Evolutionary conservation across 2,329 filamentous ascomycete species (phyloP), one percentile per base, ranked within the genome.

Genomic region (Talaromyces sp.): DNA sequence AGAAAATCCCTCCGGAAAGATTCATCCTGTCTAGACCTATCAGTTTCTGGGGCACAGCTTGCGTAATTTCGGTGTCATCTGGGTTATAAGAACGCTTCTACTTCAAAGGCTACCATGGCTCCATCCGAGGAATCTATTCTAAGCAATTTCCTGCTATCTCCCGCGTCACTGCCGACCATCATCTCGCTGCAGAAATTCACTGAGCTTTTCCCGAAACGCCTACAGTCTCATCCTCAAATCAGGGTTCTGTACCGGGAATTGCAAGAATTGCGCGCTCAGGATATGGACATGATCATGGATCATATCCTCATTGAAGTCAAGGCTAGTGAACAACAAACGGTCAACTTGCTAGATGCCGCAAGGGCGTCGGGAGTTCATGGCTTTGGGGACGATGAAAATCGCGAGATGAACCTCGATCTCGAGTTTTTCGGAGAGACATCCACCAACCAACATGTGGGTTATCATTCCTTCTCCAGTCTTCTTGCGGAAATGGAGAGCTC

Each of bases 211-310:
- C 90, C 91, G 10, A 83, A 81, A 53, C 73, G 82, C 39, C 78
- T 86, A 52, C 87, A 86, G 60, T 77, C 80, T 22, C 87, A 86
- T 48, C 83, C 88, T 0, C 84, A 87, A 57, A 80, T 93, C 50
- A 83, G 84, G 58, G 77, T 80, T 0, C 79, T 96, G 5, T 96
- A 95, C 70, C 84, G 88, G 50, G 89, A 94, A 70, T 80, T 96
- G 2, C 89, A 94, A 66, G 81, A 85, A 60, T 83, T 91, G 69
- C 84, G 91, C 56, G 84, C 86, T 61, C 80, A 81, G 50, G 78
- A 88, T 10, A 81, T 91, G 56, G 88, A 93, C 65, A 71, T 77
- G 3, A 85, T 95, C 13, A 80, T 84, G 55, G 75, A 67, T 71
- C 88, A 74, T 61, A 76, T 77, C 58, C 68, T 75, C 56, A 66